Evolutionary conservation across 495 filamentous ascomycete genomes (phyloP).

Genomic region (Trichoderma virens): DNA sequence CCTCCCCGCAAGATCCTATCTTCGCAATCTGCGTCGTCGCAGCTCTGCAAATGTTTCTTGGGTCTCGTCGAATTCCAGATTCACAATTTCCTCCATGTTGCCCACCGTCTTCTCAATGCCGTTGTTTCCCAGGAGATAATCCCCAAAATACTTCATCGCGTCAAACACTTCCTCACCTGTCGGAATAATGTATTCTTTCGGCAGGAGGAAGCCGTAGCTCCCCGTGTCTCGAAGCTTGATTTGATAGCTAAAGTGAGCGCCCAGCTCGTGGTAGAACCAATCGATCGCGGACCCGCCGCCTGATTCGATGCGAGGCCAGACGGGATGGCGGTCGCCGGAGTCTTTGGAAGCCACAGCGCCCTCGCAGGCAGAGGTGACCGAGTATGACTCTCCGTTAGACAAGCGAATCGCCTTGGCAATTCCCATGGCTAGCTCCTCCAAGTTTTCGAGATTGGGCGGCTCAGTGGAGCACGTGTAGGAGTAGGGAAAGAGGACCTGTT

Average conservation of each 20-base stretch:
- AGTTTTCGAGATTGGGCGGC: conserved; percentile 82
- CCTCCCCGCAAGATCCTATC: background rate
- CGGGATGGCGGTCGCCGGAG: conserved; percentile 20
- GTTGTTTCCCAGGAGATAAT: conserved; percentile 62
- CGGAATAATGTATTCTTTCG: conserved; percentile 78
- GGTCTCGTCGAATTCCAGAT: background rate
- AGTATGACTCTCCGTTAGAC: conserved; percentile 66
- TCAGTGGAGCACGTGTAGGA: conserved; percentile 68
- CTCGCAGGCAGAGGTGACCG: conserved; percentile 80
- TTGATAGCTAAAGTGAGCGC: conserved; percentile 81
- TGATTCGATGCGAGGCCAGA: conserved; percentile 44
- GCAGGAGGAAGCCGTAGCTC: conserved; percentile 88
- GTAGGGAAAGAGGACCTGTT: conserved; percentile 91
- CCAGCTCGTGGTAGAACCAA: conserved; percentile 89
- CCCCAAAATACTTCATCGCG: conserved; percentile 71
- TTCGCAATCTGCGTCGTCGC: background rate
- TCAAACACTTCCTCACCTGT: conserved; percentile 81
- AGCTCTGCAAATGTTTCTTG: background rate
- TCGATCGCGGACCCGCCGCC: conserved; percentile 84
- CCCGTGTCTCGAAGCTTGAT: conserved; percentile 93
- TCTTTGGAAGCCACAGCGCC: conserved; percentile 49
- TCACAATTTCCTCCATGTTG: background rate
- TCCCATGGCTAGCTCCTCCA: conserved; percentile 82
- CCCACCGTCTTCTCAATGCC: conserved; percentile 37
- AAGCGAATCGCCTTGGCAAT: conserved; percentile 84